Conservation (phyloP, 805 yeast genomes). For the Lachancea kluyveri region DNA sequence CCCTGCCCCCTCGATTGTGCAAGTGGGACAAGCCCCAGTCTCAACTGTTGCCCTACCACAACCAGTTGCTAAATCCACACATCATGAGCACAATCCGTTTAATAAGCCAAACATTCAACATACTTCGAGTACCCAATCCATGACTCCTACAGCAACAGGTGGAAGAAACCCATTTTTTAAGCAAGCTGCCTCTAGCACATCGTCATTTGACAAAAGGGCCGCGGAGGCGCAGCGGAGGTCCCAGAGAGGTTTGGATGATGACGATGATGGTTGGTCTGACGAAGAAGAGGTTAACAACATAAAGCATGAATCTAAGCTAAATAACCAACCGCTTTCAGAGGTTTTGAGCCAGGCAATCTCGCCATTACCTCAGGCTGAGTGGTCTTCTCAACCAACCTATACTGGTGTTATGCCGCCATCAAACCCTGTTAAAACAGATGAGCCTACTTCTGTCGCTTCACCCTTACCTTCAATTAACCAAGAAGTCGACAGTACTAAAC, state of each 20-base stretch:
- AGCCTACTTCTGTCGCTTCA: not conserved
- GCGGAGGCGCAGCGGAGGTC: slow-evolving; percentile 68
- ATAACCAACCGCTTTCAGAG: slow-evolving; percentile 16
- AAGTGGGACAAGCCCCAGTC: slow-evolving; percentile 6
- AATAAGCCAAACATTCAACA: slow-evolving; percentile 29
- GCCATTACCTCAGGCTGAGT: not conserved
- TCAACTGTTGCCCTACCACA: no score
- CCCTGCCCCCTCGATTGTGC: slow-evolving; percentile 10
- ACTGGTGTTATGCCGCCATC: no score
- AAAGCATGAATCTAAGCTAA: slow-evolving; percentile 11
- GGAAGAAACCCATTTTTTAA: slow-evolving; percentile 54
- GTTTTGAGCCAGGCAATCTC: no score
- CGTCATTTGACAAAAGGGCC: slow-evolving; percentile 45
- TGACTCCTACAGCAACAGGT: slow-evolving; percentile 12
- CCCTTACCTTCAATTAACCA: not conserved
- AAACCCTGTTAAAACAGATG: no score
- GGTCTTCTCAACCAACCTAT: no score
- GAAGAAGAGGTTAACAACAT: slow-evolving; percentile 31
- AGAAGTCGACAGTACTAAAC: no score
- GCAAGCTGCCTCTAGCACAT: slow-evolving; percentile 29
- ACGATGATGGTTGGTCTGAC: slow-evolving; percentile 32
- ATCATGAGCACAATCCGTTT: slow-evolving; percentile 45
- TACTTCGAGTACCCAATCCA: not conserved
- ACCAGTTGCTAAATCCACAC: no score
- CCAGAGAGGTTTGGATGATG: slow-evolving; percentile 45